Evolutionary conservation across 345 rosid genomes (phyloP).

Genomic region (Eucalyptus marginata): DNA sequence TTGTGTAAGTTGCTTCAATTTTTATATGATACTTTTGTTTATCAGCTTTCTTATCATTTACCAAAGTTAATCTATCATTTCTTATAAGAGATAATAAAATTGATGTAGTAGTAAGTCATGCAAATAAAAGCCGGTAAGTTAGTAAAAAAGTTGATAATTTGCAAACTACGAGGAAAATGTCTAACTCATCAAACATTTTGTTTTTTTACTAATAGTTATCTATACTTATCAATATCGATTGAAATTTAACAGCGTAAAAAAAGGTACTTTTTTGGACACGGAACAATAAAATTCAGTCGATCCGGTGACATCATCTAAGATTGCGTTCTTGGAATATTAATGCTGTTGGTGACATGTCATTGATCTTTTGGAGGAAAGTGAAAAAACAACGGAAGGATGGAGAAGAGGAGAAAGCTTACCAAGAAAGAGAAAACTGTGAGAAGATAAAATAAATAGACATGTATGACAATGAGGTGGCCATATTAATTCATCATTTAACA

Average conservation of each 20-base stretch:
- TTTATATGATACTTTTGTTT: background rate
- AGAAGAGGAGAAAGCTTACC: background rate
- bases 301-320: background rate
- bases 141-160: background rate
- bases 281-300: background rate
- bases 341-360: background rate
- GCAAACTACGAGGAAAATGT: background rate
- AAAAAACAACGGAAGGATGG: background rate
- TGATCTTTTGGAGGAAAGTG: background rate
- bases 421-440: background rate
- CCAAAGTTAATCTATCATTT: background rate
- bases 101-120: background rate
- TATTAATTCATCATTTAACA: background rate
- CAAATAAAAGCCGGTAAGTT: background rate
- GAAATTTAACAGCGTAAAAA: background rate
- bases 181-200: background rate
- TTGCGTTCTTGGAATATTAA: background rate
- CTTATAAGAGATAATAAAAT: background rate
- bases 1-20: background rate
- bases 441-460: background rate
- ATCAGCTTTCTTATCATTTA: background rate
- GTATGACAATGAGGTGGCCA: background rate
- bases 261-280: background rate
- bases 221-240: background rate
- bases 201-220: background rate